phyloP scores from a whole-genome alignment of 176 grass and related monocot species.

The Pharus latifolius region DNA sequence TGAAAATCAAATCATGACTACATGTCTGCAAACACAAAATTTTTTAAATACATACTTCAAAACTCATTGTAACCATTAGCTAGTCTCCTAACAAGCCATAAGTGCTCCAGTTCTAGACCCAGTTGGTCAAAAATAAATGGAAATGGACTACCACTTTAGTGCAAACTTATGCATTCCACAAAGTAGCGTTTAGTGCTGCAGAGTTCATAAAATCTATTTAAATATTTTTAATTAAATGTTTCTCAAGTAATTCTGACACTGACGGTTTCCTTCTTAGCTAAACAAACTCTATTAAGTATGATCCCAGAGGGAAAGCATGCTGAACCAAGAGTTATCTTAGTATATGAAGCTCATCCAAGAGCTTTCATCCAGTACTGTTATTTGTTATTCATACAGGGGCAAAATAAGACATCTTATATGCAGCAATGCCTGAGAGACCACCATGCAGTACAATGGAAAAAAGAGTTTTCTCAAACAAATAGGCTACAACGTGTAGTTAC shows the following conservation, averaged over 20 bases:
- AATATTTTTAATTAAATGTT: slow-evolving; percentile 1
- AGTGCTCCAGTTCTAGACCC: not conserved
- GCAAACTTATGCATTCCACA: not conserved
- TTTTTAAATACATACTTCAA: not conserved
- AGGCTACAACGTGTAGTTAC: not conserved
- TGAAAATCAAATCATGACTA: not conserved
- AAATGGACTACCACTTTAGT: not conserved
- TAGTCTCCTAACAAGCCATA: not conserved
- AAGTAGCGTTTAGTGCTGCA: not conserved
- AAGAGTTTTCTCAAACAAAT: not conserved
- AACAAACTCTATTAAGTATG: not conserved
- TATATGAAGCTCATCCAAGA: not conserved
- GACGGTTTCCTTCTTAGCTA: not conserved
- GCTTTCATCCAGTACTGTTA: not conserved
- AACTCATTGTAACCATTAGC: not conserved
- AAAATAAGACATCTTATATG: not conserved
- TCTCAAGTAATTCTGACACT: not conserved
- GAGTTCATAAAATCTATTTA: not conserved
- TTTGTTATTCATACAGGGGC: not conserved
- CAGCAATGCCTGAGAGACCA: not conserved
- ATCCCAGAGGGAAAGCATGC: not conserved
- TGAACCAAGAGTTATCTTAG: not conserved
- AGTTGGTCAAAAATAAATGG: not conserved
- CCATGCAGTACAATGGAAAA: not conserved
- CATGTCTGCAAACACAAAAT: not conserved